A percentile compares a stretch with the other conserved stretches of the same genome.
Evolutionary conservation across 2,329 filamentous ascomycete genomes (phyloP).

Genomic region (Calonectria ilicicola): DNA sequence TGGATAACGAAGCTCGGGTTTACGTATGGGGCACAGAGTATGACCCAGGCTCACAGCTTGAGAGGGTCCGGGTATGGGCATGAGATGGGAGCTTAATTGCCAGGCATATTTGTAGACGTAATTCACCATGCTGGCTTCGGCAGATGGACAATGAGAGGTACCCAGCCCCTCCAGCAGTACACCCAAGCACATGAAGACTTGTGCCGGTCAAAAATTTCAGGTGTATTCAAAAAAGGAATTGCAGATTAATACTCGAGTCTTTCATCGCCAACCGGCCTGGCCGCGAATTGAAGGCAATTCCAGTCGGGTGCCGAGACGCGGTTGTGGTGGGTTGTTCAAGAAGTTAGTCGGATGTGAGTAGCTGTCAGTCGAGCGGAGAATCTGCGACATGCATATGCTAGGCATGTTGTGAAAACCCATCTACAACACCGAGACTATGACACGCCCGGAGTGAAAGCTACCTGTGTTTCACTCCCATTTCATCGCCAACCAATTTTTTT

Average conservation of each 20-base stretch:
- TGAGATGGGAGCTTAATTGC: background rate
- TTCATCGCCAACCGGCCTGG: background rate
- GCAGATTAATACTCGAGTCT: background rate
- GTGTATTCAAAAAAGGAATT: background rate
- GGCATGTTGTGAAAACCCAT: background rate
- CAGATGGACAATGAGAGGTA: background rate
- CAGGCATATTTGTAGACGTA: background rate
- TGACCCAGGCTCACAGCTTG: background rate
- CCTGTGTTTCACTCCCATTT: background rate
- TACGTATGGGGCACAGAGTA: slow-evolving; percentile 13
- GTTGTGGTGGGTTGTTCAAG: background rate
- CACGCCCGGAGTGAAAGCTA: background rate
- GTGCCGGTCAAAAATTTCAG: background rate
- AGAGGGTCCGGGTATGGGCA: background rate
- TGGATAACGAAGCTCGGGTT: slow-evolving; percentile 19
- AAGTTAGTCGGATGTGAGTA: background rate
- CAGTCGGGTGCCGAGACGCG: background rate
- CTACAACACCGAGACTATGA: background rate
- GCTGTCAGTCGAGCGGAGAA: slow-evolving; percentile 6
- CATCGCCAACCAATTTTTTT: background rate
- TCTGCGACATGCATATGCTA: slow-evolving; percentile 9
- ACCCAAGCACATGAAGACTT: background rate
- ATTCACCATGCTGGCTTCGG: background rate
- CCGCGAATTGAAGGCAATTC: background rate
- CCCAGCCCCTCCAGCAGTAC: background rate